Evolutionary conservation across 805 yeast genomes (phyloP).

Genomic region (Yamadazyma laniorum): DNA sequence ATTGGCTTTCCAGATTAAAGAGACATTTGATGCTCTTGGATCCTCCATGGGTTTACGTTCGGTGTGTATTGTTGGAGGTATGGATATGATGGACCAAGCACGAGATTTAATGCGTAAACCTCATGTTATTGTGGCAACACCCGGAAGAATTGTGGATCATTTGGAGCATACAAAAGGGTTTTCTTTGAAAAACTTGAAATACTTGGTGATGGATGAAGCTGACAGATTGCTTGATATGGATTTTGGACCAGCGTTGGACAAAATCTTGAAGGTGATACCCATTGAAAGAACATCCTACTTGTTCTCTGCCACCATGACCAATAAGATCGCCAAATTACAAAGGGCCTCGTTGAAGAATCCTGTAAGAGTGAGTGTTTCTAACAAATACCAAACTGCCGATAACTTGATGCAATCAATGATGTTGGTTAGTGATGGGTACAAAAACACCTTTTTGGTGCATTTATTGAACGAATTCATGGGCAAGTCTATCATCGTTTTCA

Average conservation of each 20-base stretch:
- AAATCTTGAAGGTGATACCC: slow-evolving; percentile 81
- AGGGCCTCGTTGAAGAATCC: slow-evolving; percentile 89
- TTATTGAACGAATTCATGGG: slow-evolving; percentile 80
- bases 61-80: slow-evolving; percentile 92
- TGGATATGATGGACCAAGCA: slow-evolving; percentile 98
- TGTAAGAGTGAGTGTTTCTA: slow-evolving; percentile 85
- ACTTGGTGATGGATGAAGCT: slow-evolving; percentile 94
- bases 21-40: slow-evolving; percentile 93
- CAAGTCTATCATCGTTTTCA: slow-evolving; percentile 83
- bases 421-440: slow-evolving; percentile 89
- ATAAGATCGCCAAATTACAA: slow-evolving; percentile 90
- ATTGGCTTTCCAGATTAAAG: slow-evolving; percentile 83
- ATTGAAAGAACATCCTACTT: slow-evolving; percentile 78
- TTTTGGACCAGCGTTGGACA: slow-evolving; percentile 91
- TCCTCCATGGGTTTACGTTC: slow-evolving; percentile 88
- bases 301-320: slow-evolving; percentile 97
- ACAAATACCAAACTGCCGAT: slow-evolving; percentile 88
- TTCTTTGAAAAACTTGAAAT: slow-evolving; percentile 71
- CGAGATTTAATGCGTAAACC: slow-evolving; percentile 92
- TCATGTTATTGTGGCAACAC: slow-evolving; percentile 92
- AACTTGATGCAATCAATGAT: slow-evolving; percentile 86
- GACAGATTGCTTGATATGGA: slow-evolving; percentile 94
- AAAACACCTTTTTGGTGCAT: slow-evolving; percentile 83
- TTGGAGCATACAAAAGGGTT: slow-evolving; percentile 90
- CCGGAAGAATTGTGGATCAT: slow-evolving; percentile 92